A percentile compares a stretch with the other conserved stretches of the same genome.
Evolutionary conservation across 108 stramenopile genomes (phyloP).

Genomic region (Nannochloropsis oceanica): DNA sequence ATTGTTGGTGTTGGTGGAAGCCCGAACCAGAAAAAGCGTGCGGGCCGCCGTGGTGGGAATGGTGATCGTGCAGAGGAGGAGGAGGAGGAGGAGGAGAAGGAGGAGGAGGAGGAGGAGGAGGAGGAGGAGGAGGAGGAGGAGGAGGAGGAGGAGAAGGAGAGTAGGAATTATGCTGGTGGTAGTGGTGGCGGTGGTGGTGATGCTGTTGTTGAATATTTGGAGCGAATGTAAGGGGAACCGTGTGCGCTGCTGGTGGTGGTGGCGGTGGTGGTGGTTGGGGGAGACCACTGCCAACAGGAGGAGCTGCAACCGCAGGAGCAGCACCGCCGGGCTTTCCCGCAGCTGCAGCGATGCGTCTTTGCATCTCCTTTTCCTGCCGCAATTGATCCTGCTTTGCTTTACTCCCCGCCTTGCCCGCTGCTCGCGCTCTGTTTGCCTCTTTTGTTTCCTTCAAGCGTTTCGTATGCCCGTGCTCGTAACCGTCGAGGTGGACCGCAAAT

Average conservation of each 20-base stretch:
- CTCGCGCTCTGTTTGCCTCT: constrained; percentile 20
- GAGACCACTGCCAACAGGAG: not conserved
- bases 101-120: not conserved
- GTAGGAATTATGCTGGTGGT: not conserved
- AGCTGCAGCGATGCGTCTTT: constrained; percentile 12
- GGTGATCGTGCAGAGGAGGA: not conserved
- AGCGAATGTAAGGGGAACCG: not conserved
- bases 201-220: too few relatives aligned
- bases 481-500: constrained; percentile 24
- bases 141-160: not conserved
- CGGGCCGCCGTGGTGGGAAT: too few relatives aligned
- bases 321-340: not conserved
- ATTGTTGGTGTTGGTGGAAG: too few relatives aligned
- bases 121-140: not conserved
- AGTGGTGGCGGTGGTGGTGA: not conserved
- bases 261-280: not conserved
- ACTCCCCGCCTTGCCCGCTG: constrained; percentile 3
- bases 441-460: constrained; percentile 29
- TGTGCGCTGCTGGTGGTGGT: not conserved
- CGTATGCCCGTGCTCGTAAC: constrained; percentile 33
- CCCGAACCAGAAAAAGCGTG: too few relatives aligned
- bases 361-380: constrained; percentile 27
- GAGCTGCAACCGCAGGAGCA: not conserved
- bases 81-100: not conserved
- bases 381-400: constrained; percentile 8